A percentile compares a stretch with the other conserved stretches of the same genome.
Evolutionary conservation across 2,329 filamentous ascomycete genomes (phyloP).

Genomic region (Colletotrichum sp.): DNA sequence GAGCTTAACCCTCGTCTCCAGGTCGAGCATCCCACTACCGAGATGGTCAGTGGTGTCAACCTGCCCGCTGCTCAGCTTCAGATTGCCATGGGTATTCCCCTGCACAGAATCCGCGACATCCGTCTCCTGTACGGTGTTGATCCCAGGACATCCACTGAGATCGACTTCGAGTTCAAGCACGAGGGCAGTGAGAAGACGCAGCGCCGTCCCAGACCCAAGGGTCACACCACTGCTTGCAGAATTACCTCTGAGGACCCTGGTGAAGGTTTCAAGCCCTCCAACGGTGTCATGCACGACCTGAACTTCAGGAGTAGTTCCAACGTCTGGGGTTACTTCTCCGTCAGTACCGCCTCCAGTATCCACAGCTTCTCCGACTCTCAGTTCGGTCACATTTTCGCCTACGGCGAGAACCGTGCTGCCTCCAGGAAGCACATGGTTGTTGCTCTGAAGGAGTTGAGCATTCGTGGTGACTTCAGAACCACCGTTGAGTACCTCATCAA

Average conservation of each 20-base stretch:
- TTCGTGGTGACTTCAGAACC: constrained; percentile 98
- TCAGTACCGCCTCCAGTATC: constrained; percentile 94
- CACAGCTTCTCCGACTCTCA: constrained; percentile 99
- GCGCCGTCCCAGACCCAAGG: constrained; percentile 89
- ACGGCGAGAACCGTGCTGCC: constrained; percentile 94
- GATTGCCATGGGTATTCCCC: constrained; percentile 96
- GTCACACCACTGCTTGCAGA: constrained; percentile 97
- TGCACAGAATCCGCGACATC: constrained; percentile 96
- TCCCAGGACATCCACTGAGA: constrained; percentile 82
- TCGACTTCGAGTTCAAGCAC: constrained; percentile 96
- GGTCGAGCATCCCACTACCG: constrained; percentile 98
- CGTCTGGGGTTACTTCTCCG: constrained; percentile 99
- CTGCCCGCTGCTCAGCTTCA: constrained; percentile 96
- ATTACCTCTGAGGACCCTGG: constrained; percentile 99
- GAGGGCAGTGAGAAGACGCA: constrained; percentile 84
- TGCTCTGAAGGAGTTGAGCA: constrained; percentile 96
- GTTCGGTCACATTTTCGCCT: constrained; percentile 99
- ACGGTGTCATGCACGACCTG: constrained; percentile 97
- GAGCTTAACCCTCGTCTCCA: constrained; percentile 99
- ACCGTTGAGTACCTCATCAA: constrained; percentile 99
- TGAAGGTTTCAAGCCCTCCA: constrained; percentile 99
- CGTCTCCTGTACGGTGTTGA: constrained; percentile 95
- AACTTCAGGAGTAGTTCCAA: constrained; percentile 99
- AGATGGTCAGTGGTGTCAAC: constrained; percentile 99
- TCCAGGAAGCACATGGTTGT: constrained; percentile 99